Conservation (phyloP, 306 rosid species). For the Quercus agrifolia region DNA sequence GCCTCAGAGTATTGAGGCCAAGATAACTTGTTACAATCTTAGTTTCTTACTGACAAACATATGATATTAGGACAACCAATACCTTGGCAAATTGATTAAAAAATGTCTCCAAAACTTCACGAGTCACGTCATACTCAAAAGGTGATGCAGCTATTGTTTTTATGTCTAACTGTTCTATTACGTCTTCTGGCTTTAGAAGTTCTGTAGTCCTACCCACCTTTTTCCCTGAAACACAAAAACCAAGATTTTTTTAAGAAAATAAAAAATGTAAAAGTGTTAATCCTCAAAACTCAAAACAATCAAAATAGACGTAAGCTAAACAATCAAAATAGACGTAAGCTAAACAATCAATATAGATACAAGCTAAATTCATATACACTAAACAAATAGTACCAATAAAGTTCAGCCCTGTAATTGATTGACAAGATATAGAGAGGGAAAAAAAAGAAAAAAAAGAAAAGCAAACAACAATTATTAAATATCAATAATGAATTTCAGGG, state of each 20-base stretch:
- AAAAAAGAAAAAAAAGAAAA: background rate
- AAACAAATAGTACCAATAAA: background rate
- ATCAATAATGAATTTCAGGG: background rate
- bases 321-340: no score
- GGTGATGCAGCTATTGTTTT: slow-evolving; percentile 86
- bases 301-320: no score
- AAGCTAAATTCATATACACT: background rate
- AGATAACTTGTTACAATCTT: background rate
- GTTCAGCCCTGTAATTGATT: background rate
- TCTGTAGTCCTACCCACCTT: slow-evolving; percentile 66
- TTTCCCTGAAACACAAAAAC: slow-evolving; percentile 41
- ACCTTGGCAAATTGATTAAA: slow-evolving; percentile 71
- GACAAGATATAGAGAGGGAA: no score
- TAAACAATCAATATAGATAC: no score
- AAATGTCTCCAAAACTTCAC: slow-evolving; percentile 63
- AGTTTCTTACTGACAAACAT: background rate
- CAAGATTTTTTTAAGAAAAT: background rate
- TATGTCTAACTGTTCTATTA: slow-evolving; percentile 73
- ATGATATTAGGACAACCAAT: background rate
- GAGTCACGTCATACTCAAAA: slow-evolving; percentile 61
- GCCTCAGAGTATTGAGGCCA: background rate
- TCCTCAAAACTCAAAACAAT: slow-evolving; percentile 1
- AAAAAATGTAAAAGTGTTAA: background rate
- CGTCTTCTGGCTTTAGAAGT: slow-evolving; percentile 61
- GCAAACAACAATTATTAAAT: background rate